Conservation (phyloP, 176 grass and related monocot species). For the Carex myosuroides region DNA sequence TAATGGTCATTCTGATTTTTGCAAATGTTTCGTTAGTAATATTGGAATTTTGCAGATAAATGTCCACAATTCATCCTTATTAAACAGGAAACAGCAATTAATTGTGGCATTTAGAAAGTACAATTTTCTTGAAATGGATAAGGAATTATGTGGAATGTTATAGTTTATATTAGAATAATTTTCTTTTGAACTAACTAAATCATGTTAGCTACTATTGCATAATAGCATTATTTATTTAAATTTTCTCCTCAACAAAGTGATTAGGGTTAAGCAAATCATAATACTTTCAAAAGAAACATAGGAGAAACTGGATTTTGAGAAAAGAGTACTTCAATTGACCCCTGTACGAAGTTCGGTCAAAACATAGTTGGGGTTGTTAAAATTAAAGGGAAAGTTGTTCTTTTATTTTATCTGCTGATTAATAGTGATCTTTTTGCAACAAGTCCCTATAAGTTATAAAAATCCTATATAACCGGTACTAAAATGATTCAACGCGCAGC, state of each 20-base stretch:
- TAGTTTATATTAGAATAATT: background rate
- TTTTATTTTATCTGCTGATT: background rate
- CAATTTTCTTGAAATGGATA: background rate
- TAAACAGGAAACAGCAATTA: background rate
- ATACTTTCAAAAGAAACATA: background rate
- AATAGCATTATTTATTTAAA: background rate
- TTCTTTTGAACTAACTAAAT: background rate
- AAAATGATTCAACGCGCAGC: slow-evolving; percentile 23
- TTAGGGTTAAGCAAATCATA: background rate
- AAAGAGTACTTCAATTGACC: background rate
- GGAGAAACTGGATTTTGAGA: background rate
- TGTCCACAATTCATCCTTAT: background rate
- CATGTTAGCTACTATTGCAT: background rate
- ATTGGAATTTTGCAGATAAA: background rate
- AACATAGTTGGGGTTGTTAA: background rate
- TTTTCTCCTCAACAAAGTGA: background rate
- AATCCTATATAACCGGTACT: background rate
- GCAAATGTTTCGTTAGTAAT: background rate
- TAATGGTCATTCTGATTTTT: background rate
- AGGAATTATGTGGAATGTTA: background rate
- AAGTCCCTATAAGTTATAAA: background rate
- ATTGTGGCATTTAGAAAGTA: background rate
- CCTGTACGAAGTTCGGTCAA: background rate
- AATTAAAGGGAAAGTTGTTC: background rate
- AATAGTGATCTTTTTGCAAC: background rate